Percentiles rank a stretch among this genome's conserved stretches.
Conservation (phyloP, 2,329 filamentous ascomycete species). For the Didymella pomorum region DNA sequence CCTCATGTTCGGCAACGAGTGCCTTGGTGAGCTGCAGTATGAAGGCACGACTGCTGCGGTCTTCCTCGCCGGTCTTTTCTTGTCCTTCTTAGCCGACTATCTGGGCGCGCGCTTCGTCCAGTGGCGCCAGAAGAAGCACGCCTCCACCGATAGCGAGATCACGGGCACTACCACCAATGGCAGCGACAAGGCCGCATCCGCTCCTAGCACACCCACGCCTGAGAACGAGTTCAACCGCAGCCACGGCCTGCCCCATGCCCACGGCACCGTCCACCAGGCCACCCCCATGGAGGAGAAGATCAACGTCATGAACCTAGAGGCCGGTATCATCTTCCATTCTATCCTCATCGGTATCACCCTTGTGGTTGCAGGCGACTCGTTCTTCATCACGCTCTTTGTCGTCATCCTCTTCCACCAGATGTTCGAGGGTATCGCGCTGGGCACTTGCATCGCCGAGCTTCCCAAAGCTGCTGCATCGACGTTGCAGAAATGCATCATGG, state of each 20-base stretch:
- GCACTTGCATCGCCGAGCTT: slow-evolving; percentile 72
- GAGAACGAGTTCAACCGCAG: slow-evolving; percentile 28
- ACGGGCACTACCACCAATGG: slow-evolving; percentile 13
- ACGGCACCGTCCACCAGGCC: slow-evolving; percentile 31
- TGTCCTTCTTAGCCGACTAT: slow-evolving; percentile 77
- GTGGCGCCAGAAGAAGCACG: slow-evolving; percentile 41
- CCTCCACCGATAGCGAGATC: slow-evolving; percentile 25
- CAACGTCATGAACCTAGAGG: slow-evolving; percentile 74
- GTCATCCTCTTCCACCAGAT: slow-evolving; percentile 82
- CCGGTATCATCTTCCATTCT: slow-evolving; percentile 78
- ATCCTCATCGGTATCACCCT: slow-evolving; percentile 71
- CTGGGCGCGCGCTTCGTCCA: slow-evolving; percentile 66
- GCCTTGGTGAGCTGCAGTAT: slow-evolving; percentile 70
- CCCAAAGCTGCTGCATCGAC: slow-evolving; percentile 48
- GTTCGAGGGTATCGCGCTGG: slow-evolving; percentile 79
- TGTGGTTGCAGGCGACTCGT: slow-evolving; percentile 61
- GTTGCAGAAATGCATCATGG: slow-evolving; percentile 67
- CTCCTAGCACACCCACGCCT: slow-evolving; percentile 21
- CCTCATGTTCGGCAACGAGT: slow-evolving; percentile 76
- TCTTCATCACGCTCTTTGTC: slow-evolving; percentile 61
- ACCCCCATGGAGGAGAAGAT: slow-evolving; percentile 57
- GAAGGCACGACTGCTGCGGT: slow-evolving; percentile 75
- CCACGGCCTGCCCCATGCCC: slow-evolving; percentile 29
- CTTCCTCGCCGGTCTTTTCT: slow-evolving; percentile 75
- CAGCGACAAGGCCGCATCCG: slow-evolving; percentile 26